Conservation (phyloP, 805 yeast genomes). For the Starmerella stellata region DNA sequence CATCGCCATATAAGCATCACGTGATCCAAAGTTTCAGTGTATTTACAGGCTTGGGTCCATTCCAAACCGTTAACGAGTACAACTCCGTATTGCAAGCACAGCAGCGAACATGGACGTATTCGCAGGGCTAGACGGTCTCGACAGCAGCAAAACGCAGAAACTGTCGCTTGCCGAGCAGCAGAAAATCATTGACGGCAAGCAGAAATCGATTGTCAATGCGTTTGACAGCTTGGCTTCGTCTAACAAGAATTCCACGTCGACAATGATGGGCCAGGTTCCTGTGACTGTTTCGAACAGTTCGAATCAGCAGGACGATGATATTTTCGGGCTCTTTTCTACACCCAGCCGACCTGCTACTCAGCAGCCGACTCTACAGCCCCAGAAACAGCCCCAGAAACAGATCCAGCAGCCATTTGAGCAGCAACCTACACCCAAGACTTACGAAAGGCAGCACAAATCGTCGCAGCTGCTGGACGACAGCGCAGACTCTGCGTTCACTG, state of each 20-base stretch:
- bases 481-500: too few species aligned
- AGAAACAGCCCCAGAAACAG: neutral
- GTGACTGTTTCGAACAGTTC: neutral
- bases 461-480: too few species aligned
- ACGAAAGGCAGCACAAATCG: neutral
- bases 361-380: neutral
- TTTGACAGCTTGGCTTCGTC: conserved; percentile 17
- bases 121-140: conserved; percentile 18
- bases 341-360: conserved; percentile 6
- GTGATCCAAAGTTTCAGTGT: too few species aligned
- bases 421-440: neutral
- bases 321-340: conserved; percentile 11
- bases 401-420: neutral
- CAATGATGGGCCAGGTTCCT: neutral
- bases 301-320: conserved; percentile 8
- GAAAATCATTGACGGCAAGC: conserved; percentile 8
- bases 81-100: too few species aligned
- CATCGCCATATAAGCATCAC: too few species aligned
- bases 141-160: conserved; percentile 13
- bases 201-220: conserved; percentile 6
- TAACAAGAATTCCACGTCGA: neutral
- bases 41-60: neutral
- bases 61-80: neutral
- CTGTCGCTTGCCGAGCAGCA: conserved; percentile 22
- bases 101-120: conserved; percentile 23